Base-by-base conservation (phyloP, 2,329 filamentous ascomycete species). In the Xylaria sp. region DNA sequence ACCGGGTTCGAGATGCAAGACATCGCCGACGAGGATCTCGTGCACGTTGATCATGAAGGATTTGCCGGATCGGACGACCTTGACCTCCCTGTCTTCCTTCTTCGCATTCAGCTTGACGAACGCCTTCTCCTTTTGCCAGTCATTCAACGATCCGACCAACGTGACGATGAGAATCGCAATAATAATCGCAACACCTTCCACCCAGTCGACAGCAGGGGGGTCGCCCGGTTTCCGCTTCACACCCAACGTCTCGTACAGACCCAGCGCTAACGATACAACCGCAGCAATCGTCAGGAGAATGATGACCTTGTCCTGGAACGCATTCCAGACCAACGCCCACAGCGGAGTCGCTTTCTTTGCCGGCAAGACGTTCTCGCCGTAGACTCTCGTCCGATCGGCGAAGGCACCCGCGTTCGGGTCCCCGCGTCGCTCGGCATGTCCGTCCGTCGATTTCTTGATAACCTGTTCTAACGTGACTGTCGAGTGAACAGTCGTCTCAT, bases 301-400 rank as follows among this genome's bases (percentile, higher is more conserved):
- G 46, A 91, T 80, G 42, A 91, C 85, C 64, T 88, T 88, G 73
- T 91, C 88, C 65, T 90, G 88, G 71, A 88, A 89, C 2, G 87
- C 86, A 62, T 82, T 82, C 87, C 87, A 90, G 60, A 86, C 78
- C 6, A 89, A 70, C 59, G 75, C 76, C 70, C 83, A 78, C 47
- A 89, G 78, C 1, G 82, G 79, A 9, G 82, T 83, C 0, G 81
- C 76, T 65, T 85, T 84, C 65, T 86, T 83, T 46, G 81, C 77
- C 0, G 86, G 86, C 6, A 89, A 71, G 4, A 76, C 71, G 65
- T 89, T 89, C 64, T 81, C 79, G 51, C 80, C 79, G 68, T 80
- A 88, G 3, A 88, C 75, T 37, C 84, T 76, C 58, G 80, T 78
- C n/a, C 86, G 79, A 68, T 88, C 86, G 5, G 58, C 61, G 59